Conservation (phyloP, 805 yeast species). For the Metschnikowia noctiluminum region DNA sequence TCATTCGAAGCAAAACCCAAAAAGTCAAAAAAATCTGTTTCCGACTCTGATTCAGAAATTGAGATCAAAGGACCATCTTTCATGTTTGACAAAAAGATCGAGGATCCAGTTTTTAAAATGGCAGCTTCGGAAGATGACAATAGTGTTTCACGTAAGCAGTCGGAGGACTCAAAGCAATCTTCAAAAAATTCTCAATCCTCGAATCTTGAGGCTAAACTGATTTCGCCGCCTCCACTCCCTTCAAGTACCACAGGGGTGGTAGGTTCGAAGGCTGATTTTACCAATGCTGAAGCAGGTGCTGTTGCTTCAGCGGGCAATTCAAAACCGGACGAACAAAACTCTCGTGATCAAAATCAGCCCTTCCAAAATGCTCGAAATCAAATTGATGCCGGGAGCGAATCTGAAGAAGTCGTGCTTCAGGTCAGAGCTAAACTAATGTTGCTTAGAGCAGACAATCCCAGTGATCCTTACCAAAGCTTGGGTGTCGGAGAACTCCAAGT, state of each 20-base stretch:
- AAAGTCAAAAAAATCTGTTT: conserved; percentile 29
- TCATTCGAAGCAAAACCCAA: conserved; percentile 28
- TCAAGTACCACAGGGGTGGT: too few species aligned
- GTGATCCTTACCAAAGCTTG: conserved; percentile 50
- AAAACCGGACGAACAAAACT: too few species aligned
- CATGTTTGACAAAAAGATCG: conserved; percentile 37
- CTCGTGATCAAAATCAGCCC: background rate
- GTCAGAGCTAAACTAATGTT: conserved; percentile 72
- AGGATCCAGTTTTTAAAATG: conserved; percentile 32
- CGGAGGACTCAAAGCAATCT: background rate
- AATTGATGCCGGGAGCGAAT: conserved; percentile 76
- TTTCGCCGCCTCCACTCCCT: too few species aligned
- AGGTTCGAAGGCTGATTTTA: too few species aligned
- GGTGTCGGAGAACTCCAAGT: conserved; percentile 86
- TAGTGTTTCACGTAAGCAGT: background rate
- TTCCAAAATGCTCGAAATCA: background rate
- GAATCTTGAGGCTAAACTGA: too few species aligned
- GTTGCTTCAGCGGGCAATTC: too few species aligned
- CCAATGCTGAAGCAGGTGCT: too few species aligned
- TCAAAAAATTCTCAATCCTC: too few species aligned
- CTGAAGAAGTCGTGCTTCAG: conserved; percentile 60
- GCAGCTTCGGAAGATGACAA: background rate
- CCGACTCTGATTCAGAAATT: conserved; percentile 58
- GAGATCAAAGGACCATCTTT: conserved; percentile 75
- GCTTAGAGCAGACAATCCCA: conserved; percentile 48